Base-by-base conservation (phyloP, 441 rosid species). In the Bruguiera hainesii region DNA sequence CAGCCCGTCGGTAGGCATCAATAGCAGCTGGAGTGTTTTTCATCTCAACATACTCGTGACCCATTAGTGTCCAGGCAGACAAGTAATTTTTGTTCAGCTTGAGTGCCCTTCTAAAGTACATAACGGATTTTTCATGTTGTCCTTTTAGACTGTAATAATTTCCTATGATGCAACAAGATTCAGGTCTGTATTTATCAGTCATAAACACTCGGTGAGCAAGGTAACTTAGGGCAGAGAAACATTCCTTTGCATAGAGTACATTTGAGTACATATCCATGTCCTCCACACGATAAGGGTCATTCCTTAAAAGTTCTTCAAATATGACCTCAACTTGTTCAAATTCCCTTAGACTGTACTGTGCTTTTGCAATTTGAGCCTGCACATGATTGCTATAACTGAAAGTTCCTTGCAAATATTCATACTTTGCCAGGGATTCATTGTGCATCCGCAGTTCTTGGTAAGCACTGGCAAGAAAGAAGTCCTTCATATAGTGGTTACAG, bases 31-130 rank as follows among this genome's bases (percentile, higher is more conserved):
- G 88, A 3, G 89, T 88, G 79, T 89, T 91, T 74, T 93, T 91
- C 98, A 93, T 93, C 76, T 93, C 97, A 4, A 91, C 93, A 72
- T 89, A 93, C 71, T 91, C 98, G 37, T 93, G 98, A 21, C 98
- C 98, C 96, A 91, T 89, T 52, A 93, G 90, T 13, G 97, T 93
- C 98, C 98, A 93, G 60, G 97, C 98, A 60, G 97, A 86, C 68
- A 91, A 82, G 75, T 81, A 91, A 51, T 88, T 91, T 79, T 82
- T 93, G 78, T 91, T 88, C 79, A 93, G 70, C 71, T 91, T 91
- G 60, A 93, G 95, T n/a, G 96, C 98, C 87, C 97, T 87, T 73
- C 87, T 81, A 69, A 91, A 93, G 78, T 93, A 93, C 85, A 85
- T 68, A 20, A 91, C 93, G 23, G 98, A 86, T 75, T 91, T 93